A percentile compares a stretch with the other conserved stretches of the same genome.
Conservation (phyloP, 2,329 filamentous ascomycete genomes). For the Westerdykella aurantiaca region DNA sequence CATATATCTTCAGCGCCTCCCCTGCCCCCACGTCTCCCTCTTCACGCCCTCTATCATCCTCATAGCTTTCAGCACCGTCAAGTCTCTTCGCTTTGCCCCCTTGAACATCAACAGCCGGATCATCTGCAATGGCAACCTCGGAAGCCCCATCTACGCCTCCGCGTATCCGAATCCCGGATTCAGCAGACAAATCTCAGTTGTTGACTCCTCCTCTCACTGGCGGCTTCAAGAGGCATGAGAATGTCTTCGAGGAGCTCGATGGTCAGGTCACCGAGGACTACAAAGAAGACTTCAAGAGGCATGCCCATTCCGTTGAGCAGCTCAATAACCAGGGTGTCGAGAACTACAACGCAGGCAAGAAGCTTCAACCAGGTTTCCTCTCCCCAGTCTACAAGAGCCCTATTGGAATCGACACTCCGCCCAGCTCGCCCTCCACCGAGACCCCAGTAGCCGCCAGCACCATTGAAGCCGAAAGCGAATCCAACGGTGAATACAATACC, state of each 20-base stretch:
- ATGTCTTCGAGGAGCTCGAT: conserved; percentile 3
- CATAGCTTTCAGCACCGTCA: too few species aligned
- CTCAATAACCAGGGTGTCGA: background rate
- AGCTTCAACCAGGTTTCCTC: too few species aligned
- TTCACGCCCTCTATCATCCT: too few species aligned
- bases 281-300: conserved; percentile 3
- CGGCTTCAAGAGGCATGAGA: conserved; percentile 5
- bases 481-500: too few species aligned
- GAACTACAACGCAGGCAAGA: too few species aligned
- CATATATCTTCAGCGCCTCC: too few species aligned
- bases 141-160: too few species aligned
- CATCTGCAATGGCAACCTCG: too few species aligned
- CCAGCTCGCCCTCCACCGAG: background rate
- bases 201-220: conserved; percentile 21
- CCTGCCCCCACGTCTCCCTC: too few species aligned
- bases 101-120: too few species aligned
- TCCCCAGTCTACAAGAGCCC: conserved; percentile 9
- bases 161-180: too few species aligned
- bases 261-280: background rate
- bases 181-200: background rate
- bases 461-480: background rate
- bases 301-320: conserved; percentile 4
- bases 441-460: conserved; percentile 1
- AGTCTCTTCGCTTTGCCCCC: too few species aligned
- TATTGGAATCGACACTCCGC: conserved; percentile 23